phyloP scores from a whole-genome alignment of 441 rosid species.

The Pelargonium fulgidum region DNA sequence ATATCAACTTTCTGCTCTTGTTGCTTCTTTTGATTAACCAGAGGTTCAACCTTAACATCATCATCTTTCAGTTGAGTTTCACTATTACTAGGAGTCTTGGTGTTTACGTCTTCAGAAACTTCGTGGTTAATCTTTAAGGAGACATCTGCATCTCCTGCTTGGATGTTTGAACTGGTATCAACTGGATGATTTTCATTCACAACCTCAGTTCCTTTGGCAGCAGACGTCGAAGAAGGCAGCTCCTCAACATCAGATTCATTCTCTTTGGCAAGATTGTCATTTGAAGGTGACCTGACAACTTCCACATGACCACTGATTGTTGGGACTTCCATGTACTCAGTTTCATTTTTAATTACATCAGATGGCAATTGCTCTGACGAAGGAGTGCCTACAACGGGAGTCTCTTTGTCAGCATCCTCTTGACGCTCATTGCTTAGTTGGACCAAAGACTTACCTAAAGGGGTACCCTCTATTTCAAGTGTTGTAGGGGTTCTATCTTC shows the following conservation, averaged over 20 bases:
- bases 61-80: conserved; percentile 34
- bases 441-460: conserved; percentile 27
- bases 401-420: conserved; percentile 30
- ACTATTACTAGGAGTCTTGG: conserved; percentile 31
- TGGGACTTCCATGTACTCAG: conserved; percentile 34
- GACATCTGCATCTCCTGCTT: conserved; percentile 35
- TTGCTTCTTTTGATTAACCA: conserved; percentile 39
- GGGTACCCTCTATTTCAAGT: conserved; percentile 35
- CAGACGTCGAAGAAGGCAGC: conserved; percentile 31
- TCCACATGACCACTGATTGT: conserved; percentile 29
- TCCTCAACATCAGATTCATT: conserved; percentile 39
- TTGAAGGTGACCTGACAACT: conserved; percentile 31
- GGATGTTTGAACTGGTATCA: conserved; percentile 29
- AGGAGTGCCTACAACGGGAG: conserved; percentile 23
- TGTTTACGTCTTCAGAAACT: conserved; percentile 32
- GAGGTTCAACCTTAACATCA: conserved; percentile 37
- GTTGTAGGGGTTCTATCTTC: conserved; percentile 28
- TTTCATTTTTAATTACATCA: conserved; percentile 30
- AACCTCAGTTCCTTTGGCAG: conserved; percentile 45
- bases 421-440: conserved; percentile 30
- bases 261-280: conserved; percentile 36
- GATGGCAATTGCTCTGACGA: conserved; percentile 30
- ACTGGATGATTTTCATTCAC: conserved; percentile 31
- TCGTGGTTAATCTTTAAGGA: conserved; percentile 41
- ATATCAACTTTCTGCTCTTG: conserved; percentile 37